These are phyloP conservation scores for Beauveria brongniartii DNA, from an alignment of 2,329 filamentous ascomycete species.

Conservation along the genomic window DNA sequence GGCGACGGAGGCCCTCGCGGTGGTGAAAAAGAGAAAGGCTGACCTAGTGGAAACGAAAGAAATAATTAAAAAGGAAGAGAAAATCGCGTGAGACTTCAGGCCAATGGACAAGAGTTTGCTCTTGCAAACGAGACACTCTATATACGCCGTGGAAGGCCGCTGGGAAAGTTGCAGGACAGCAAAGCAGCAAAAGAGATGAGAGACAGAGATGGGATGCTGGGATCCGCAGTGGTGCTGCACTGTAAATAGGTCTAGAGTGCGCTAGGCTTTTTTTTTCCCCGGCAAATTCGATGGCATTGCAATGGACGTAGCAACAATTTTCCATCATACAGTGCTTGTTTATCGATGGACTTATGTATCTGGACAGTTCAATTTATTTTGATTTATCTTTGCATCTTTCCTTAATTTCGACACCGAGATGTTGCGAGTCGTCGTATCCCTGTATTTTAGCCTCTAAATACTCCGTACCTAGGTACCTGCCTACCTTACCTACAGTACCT, in stretches of 20 bases:
- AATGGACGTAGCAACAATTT: too few species aligned
- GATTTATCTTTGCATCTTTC: too few species aligned
- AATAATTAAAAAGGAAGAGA: not conserved
- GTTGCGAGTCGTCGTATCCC: too few species aligned
- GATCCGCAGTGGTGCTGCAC: not conserved
- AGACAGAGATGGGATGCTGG: not conserved
- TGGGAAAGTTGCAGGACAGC: not conserved
- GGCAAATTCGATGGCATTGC: too few species aligned
- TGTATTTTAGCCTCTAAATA: too few species aligned
- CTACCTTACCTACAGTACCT: too few species aligned
- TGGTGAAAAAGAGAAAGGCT: not conserved
- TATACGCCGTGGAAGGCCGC: not conserved
- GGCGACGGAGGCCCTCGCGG: not conserved
- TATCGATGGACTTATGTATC: too few species aligned
- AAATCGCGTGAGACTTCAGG: not conserved
- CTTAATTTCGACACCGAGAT: too few species aligned
- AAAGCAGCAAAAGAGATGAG: slow-evolving; percentile 4
- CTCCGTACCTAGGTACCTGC: too few species aligned
- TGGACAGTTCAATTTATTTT: too few species aligned
- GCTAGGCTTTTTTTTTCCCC: not conserved
- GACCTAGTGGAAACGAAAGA: not conserved
- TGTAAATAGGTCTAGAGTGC: not conserved
- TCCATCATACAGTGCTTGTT: too few species aligned
- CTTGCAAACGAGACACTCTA: not conserved
- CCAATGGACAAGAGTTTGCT: not conserved